phyloP scores from a whole-genome alignment of 306 rosid species.

The Lithocarpus polystachyus region DNA sequence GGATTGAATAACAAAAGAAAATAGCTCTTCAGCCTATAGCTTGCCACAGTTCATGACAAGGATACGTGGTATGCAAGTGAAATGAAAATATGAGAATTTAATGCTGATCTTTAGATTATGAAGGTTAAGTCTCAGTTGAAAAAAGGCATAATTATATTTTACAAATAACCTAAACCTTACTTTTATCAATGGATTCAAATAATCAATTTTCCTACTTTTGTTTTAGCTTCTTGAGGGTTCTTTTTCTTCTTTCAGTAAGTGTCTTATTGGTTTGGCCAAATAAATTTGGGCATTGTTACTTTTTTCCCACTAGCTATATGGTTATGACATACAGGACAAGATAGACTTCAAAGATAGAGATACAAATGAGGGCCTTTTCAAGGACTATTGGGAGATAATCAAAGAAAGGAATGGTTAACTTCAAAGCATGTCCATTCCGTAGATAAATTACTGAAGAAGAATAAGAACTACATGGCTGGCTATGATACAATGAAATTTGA shows the following conservation, averaged over 20 bases:
- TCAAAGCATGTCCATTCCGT: conserved; percentile 33
- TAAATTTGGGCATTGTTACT: not conserved
- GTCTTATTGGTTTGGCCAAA: not conserved
- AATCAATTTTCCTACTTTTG: too few relatives aligned
- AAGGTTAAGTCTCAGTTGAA: not conserved
- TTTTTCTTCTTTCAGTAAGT: conserved; percentile 5
- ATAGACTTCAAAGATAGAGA: conserved; percentile 53
- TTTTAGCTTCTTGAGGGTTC: not conserved
- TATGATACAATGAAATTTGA: conserved; percentile 27
- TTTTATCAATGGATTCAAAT: not conserved
- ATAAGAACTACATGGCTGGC: conserved; percentile 24
- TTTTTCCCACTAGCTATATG: conserved; percentile 17
- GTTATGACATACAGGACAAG: conserved; percentile 34
- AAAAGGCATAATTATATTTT: not conserved
- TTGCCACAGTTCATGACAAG: not conserved
- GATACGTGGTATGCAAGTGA: not conserved
- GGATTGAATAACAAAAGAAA: not conserved
- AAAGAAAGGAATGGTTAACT: conserved; percentile 53
- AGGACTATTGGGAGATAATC: conserved; percentile 48
- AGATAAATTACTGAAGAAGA: conserved; percentile 32
- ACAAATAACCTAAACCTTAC: not conserved
- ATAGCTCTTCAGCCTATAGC: not conserved
- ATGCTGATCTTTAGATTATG: not conserved
- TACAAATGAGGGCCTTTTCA: conserved; percentile 50
- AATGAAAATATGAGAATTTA: not conserved